Conservation (phyloP, 1,284 basidiomycete genomes). For the Porphyrellus sp. region DNA sequence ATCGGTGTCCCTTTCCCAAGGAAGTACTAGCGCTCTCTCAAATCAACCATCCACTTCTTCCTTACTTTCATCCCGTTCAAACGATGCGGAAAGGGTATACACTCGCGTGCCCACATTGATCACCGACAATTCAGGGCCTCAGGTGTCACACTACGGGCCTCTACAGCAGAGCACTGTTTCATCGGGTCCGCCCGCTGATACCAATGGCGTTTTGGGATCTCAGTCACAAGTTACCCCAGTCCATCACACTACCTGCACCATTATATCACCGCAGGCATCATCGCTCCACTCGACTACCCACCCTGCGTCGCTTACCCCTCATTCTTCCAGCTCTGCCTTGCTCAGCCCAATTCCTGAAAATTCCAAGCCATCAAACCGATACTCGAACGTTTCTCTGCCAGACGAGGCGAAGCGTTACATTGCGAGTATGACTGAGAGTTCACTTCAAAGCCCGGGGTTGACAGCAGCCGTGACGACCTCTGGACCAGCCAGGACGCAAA, state of each 20-base stretch:
- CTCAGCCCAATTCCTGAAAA: conserved; percentile 31
- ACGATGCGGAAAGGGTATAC: conserved; percentile 12
- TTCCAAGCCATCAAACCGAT: conserved; percentile 39
- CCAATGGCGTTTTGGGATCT: conserved; percentile 1
- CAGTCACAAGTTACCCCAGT: conserved; percentile 6
- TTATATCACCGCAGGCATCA: conserved; percentile 7
- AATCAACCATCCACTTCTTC: conserved; percentile 30
- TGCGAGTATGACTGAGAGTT: conserved; percentile 61
- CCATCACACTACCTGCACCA: conserved; percentile 7
- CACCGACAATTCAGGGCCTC: background rate
- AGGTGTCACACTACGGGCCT: conserved; percentile 4
- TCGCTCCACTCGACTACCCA: conserved; percentile 7
- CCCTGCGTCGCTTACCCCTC: conserved; percentile 15
- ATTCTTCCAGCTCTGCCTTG: conserved; percentile 29
- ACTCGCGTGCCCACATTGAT: conserved; percentile 3
- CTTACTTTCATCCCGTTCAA: conserved; percentile 4
- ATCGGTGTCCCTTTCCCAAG: conserved; percentile 33
- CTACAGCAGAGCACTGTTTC: conserved; percentile 13
- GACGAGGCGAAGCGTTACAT: conserved; percentile 73
- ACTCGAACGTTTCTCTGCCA: conserved; percentile 65
- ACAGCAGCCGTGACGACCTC: background rate
- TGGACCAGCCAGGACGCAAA: background rate
- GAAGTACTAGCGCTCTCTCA: conserved; percentile 23
- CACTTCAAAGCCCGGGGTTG: conserved; percentile 47
- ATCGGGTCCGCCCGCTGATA: background rate